phyloP scores from a whole-genome alignment of 176 grass and related monocot genomes.

The Aegilops longissima region DNA sequence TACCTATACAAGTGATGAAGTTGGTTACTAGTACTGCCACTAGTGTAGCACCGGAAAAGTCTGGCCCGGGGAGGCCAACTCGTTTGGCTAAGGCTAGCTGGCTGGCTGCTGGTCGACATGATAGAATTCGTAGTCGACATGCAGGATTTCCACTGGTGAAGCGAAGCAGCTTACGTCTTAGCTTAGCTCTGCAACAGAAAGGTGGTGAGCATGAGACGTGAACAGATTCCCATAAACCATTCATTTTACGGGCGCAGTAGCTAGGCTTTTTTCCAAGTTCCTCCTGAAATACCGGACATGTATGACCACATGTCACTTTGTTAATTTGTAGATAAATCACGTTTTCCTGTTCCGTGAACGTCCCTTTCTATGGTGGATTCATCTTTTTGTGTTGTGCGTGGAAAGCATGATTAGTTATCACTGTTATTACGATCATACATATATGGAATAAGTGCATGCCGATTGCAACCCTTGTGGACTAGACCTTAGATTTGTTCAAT shows the following conservation, averaged over 20 bases:
- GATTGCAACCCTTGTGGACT: slow-evolving; percentile 3
- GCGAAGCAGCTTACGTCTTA: not conserved
- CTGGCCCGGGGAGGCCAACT: slow-evolving; percentile 4
- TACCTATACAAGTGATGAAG: not conserved
- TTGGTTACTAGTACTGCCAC: not conserved
- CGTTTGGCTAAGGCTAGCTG: not conserved
- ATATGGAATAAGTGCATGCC: slow-evolving; percentile 40
- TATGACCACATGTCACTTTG: not conserved
- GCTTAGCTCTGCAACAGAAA: not conserved
- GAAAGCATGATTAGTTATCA: slow-evolving; percentile 26
- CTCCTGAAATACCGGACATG: not conserved
- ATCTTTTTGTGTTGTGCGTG: slow-evolving; percentile 24
- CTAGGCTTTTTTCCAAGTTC: not conserved
- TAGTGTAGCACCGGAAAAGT: not conserved
- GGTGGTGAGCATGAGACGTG: not conserved
- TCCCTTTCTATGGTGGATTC: slow-evolving; percentile 15
- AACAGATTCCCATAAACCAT: not conserved
- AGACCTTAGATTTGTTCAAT: slow-evolving; percentile 43
- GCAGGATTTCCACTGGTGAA: slow-evolving; percentile 4
- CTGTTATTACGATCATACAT: not conserved
- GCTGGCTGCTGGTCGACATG: not conserved
- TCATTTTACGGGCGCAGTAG: too few species aligned
- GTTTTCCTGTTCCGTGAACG: slow-evolving; percentile 8
- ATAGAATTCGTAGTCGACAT: not conserved
- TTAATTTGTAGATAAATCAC: not conserved